Percentiles rank a stretch among this genome's conserved stretches.
These are phyloP conservation scores for Talaromyces adpressus DNA, from an alignment of 495 filamentous ascomycete species.

Conservation along the genomic window DNA sequence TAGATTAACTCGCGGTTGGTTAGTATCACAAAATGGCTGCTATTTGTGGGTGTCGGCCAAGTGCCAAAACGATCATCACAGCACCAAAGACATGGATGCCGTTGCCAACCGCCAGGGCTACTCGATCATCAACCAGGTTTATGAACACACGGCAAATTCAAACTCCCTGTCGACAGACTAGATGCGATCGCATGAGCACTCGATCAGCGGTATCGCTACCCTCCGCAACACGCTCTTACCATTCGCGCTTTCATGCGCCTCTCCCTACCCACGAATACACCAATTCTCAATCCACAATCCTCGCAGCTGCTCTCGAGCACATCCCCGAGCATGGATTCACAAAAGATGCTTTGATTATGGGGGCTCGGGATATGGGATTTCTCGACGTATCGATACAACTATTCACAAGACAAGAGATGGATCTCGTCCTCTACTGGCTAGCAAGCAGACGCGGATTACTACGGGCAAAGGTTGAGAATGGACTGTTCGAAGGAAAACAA, in stretches of 20 bases:
- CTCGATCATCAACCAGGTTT: not conserved
- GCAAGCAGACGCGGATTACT: conserved; percentile 56
- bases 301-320: conserved; percentile 69
- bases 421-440: conserved; percentile 77
- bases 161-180: not conserved
- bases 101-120: not conserved
- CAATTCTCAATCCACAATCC: conserved; percentile 65
- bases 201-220: conserved; percentile 1
- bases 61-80: conserved; percentile 1
- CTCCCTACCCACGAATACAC: conserved; percentile 54
- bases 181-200: conserved; percentile 10
- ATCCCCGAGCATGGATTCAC: conserved; percentile 83
- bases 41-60: not conserved
- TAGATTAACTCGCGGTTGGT: not conserved
- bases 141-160: not conserved
- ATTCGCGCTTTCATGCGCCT: conserved; percentile 60
- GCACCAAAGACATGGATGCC: not conserved
- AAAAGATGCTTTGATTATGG: conserved; percentile 57
- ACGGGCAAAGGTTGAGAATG: conserved; percentile 43
- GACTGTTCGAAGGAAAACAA: conserved; percentile 15
- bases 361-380: conserved; percentile 76
- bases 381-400: conserved; percentile 79
- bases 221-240: conserved; percentile 45
- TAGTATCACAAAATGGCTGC: not conserved
- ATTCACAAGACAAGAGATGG: conserved; percentile 71